These are phyloP conservation scores for Chiua virens DNA, from an alignment of 768 basidiomycete species.

Conservation along the genomic window DNA sequence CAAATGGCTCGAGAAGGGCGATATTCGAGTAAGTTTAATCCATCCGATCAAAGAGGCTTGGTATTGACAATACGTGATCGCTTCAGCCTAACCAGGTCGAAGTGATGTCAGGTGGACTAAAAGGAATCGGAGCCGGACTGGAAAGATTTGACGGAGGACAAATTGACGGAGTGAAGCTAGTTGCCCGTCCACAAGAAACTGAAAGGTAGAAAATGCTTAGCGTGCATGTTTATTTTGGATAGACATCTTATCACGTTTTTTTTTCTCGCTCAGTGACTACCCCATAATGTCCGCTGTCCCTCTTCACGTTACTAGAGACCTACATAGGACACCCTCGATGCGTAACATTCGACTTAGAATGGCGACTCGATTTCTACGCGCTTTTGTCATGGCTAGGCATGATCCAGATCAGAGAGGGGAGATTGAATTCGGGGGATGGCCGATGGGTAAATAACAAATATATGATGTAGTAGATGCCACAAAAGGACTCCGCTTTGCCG, in stretches of 20 bases:
- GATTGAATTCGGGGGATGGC: slow-evolving; percentile 32
- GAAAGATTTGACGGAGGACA: slow-evolving; percentile 39
- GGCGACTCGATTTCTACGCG: slow-evolving; percentile 31
- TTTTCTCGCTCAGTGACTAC: slow-evolving; percentile 23
- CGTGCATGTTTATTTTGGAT: slow-evolving; percentile 17
- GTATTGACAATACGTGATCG: background rate
- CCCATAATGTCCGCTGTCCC: slow-evolving; percentile 12
- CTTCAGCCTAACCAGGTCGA: slow-evolving; percentile 45
- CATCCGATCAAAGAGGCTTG: background rate
- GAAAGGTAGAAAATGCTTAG: slow-evolving; percentile 32
- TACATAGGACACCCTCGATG: slow-evolving; percentile 31
- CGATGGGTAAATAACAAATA: slow-evolving; percentile 27
- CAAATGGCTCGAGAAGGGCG: slow-evolving; percentile 32
- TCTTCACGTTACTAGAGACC: slow-evolving; percentile 25
- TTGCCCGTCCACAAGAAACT: slow-evolving; percentile 45
- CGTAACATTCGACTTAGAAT: slow-evolving; percentile 31
- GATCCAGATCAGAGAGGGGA: slow-evolving; percentile 26
- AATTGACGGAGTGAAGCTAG: slow-evolving; percentile 46
- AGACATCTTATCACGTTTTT: slow-evolving; percentile 25
- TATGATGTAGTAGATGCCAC: slow-evolving; percentile 15
- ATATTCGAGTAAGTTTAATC: slow-evolving; percentile 27
- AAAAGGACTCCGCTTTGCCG: background rate
- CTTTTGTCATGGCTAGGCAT: slow-evolving; percentile 31
- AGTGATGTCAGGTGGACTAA: slow-evolving; percentile 41
- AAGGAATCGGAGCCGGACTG: slow-evolving; percentile 42